Evolutionary conservation across 2,329 filamentous ascomycete species (phyloP).

Genomic region (Monilinia polystroma): DNA sequence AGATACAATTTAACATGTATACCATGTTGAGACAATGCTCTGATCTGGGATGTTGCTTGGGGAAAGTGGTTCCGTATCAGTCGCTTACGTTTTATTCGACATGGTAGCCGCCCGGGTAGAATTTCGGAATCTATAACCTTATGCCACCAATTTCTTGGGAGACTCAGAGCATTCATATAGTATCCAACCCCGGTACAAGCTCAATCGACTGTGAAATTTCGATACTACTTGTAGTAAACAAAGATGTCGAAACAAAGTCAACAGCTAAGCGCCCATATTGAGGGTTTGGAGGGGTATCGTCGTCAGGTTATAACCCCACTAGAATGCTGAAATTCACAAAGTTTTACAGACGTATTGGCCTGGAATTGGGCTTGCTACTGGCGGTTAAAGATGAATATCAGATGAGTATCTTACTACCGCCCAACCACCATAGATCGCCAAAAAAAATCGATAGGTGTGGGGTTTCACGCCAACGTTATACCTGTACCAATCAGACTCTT

Average conservation of each 20-base stretch:
- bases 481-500: not conserved
- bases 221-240: too few species aligned
- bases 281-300: not conserved
- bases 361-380: not conserved
- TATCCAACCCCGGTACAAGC: not conserved
- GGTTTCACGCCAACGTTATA: not conserved
- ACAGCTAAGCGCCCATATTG: slow-evolving; percentile 2
- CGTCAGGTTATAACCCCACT: not conserved
- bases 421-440: not conserved
- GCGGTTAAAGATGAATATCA: not conserved
- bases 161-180: too few species aligned
- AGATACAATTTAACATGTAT: too few species aligned
- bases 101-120: slow-evolving; percentile 11
- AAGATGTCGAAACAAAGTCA: not conserved
- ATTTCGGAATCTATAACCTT: not conserved
- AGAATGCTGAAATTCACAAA: not conserved
- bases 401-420: not conserved
- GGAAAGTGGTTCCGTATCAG: slow-evolving; percentile 4
- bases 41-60: not conserved
- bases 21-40: not conserved
- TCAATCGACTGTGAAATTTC: not conserved
- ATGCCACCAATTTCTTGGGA: not conserved
- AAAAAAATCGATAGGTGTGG: not conserved
- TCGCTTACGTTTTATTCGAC: not conserved
- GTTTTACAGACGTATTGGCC: not conserved